Evolutionary conservation across 306 rosid species (phyloP), one percentile per base, ranked within the genome.

Genomic region (Rosa rugosa): DNA sequence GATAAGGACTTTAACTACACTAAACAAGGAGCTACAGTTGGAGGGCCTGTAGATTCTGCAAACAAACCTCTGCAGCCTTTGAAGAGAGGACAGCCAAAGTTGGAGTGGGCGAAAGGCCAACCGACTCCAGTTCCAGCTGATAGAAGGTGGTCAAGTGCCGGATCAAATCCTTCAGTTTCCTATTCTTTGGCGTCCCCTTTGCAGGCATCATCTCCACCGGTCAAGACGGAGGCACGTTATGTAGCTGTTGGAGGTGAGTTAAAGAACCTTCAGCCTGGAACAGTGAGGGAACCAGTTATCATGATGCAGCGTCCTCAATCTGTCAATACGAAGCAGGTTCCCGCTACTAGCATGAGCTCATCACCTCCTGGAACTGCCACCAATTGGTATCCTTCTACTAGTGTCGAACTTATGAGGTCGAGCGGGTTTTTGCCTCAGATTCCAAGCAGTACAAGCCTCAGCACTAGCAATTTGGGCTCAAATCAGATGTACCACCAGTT

Each of bases 271-370:
- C 97, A 81, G 72, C 83, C 87, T 72, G 93, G 90, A 79, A 81
- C 83, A 59, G 78, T 85, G 80, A 90, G 92, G 88, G 99, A 96
- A 82, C 96, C 91, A 0, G 81, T 89, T 77, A 77, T 88, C 36
- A 80, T 91, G 82, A 90, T 96, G 90, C 98, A 91, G 86, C 90
- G 97, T 53, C 92, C 97, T 73, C 98, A 91, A 75, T 85, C 91
- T 47, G 80, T 87, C 64, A 89, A 88, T 84, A 80, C 80, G 53
- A 91, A 86, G 80, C 98, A 90, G 80, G 75, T 79, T 69, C 88
- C 93, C 4, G 86, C 88, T 36, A 57, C 87, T 53, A 90, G 81
- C 83, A 91, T 90, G 86, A 93, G 91, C 80, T 89, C 98, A 75
- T 88, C 96, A 3, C 98, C 93, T 71, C 91, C 98, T 44, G 93